A percentile compares a stretch with the other conserved stretches of the same genome.
Evolutionary conservation across 768 basidiomycete genomes (phyloP).

Genomic region (Tylopilus sp.): DNA sequence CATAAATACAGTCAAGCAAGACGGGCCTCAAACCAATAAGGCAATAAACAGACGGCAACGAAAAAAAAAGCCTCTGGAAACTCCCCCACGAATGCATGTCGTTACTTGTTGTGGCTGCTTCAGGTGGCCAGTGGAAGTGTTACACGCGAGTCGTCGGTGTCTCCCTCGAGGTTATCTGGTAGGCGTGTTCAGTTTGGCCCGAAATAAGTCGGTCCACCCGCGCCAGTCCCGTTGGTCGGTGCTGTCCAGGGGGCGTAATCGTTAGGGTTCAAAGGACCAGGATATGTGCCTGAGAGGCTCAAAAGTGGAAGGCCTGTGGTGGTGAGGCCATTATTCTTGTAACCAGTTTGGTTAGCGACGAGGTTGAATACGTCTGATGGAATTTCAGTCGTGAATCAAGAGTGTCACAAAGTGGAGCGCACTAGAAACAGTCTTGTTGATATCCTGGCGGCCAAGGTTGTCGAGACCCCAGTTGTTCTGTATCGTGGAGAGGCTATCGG

Average conservation of each 20-base stretch:
- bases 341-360: conserved; percentile 44
- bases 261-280: conserved; percentile 44
- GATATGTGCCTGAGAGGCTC: conserved; percentile 39
- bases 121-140: too few relatives aligned
- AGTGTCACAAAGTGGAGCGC: not conserved
- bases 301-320: conserved; percentile 29
- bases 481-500: conserved; percentile 43
- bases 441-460: conserved; percentile 56
- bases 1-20: too few relatives aligned
- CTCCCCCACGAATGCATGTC: too few relatives aligned
- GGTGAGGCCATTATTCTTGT: conserved; percentile 36
- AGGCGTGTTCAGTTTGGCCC: conserved; percentile 30
- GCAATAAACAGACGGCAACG: too few relatives aligned
- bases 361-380: conserved; percentile 47
- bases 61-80: too few relatives aligned
- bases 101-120: too few relatives aligned
- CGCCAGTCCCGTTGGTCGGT: conserved; percentile 37
- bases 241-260: conserved; percentile 42
- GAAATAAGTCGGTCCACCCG: conserved; percentile 42
- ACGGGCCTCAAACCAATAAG: too few relatives aligned
- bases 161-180: not conserved
- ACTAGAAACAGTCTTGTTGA: conserved; percentile 38
- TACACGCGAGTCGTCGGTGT: too few relatives aligned
- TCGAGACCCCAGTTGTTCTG: conserved; percentile 60
- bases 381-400: not conserved